phyloP scores from a whole-genome alignment of 23 red algal species.

The Agarophyton chilense region DNA sequence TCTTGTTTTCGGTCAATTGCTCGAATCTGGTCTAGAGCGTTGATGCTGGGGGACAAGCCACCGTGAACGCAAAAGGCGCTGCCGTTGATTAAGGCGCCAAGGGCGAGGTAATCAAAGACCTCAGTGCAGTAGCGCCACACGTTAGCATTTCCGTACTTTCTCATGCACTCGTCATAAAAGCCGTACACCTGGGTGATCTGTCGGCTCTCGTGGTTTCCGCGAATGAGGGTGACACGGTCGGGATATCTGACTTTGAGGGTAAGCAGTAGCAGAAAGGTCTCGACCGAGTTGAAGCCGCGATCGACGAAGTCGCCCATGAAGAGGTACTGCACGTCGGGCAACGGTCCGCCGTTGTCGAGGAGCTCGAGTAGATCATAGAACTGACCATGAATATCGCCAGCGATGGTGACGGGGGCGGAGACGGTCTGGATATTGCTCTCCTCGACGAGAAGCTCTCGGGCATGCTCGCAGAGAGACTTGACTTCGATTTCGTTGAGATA shows the following conservation, averaged over 20 bases:
- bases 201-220: conserved; percentile 90
- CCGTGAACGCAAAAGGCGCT: conserved; percentile 92
- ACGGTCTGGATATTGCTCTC: conserved; percentile 94
- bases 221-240: conserved; percentile 82
- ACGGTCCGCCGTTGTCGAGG: conserved; percentile 81
- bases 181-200: conserved; percentile 98
- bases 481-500: conserved; percentile 94
- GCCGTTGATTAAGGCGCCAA: conserved; percentile 81
- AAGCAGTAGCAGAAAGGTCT: conserved; percentile 87
- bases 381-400: conserved; percentile 99
- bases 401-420: conserved; percentile 89
- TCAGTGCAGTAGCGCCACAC: conserved; percentile 95
- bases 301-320: conserved; percentile 99
- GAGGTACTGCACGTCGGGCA: conserved; percentile 86
- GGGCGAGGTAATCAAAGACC: conserved; percentile 88
- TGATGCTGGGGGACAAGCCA: conserved; percentile 83
- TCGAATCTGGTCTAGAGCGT: conserved; percentile 81
- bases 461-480: conserved; percentile 84
- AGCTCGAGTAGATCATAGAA: conserved; percentile 98
- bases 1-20: conserved; percentile 94
- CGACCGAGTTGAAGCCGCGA: conserved; percentile 88
- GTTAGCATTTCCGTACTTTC: conserved; percentile 93
- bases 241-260: conserved; percentile 89
- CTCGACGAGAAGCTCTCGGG: conserved; percentile 91
- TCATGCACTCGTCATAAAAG: conserved; percentile 96